phyloP scores from a whole-genome alignment of 352 stramenopile species.

The Hyaloperonospora arabidopsidis region DNA sequence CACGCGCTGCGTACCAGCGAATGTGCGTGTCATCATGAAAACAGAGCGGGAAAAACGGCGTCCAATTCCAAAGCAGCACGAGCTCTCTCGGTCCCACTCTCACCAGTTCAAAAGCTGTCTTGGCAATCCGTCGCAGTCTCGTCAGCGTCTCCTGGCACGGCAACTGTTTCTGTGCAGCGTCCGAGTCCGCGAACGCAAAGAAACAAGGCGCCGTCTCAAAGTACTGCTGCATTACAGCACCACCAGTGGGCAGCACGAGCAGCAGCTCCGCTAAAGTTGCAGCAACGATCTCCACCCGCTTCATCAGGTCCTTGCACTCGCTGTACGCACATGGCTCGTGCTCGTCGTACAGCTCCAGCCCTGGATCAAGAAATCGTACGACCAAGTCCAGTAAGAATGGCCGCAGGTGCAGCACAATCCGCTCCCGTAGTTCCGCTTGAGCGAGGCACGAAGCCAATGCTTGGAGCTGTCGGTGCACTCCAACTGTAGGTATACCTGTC shows the following conservation, averaged over 20 bases:
- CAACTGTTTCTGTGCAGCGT: constrained; percentile 31
- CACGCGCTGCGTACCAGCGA: constrained; percentile 56
- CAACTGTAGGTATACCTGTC: constrained; percentile 7
- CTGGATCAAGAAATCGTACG: constrained; percentile 49
- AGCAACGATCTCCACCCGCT: constrained; percentile 45
- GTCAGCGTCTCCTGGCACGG: constrained; percentile 22
- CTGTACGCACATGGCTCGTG: constrained; percentile 2
- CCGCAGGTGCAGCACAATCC: constrained; percentile 52
- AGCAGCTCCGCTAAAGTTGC: constrained; percentile 50
- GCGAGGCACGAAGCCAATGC: constrained; percentile 47
- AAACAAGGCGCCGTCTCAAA: constrained; percentile 64
- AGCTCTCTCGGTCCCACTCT: constrained; percentile 45
- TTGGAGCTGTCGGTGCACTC: constrained; percentile 37
- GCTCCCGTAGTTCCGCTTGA: constrained; percentile 35
- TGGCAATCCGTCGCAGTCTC: constrained; percentile 49
- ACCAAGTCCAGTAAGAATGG: constrained; percentile 69
- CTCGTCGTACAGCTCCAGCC: constrained; percentile 38
- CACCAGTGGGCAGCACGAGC: constrained; percentile 42
- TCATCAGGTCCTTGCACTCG: constrained; percentile 42
- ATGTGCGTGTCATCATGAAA: constrained; percentile 54
- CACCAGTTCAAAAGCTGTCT: constrained; percentile 53
- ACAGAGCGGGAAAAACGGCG: constrained; percentile 68
- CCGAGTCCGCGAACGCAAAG: constrained; percentile 60
- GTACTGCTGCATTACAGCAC: constrained; percentile 53
- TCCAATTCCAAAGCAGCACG: constrained; percentile 71